Conservation (phyloP, 1,284 basidiomycete species). For the Leccinum pachyderme region DNA sequence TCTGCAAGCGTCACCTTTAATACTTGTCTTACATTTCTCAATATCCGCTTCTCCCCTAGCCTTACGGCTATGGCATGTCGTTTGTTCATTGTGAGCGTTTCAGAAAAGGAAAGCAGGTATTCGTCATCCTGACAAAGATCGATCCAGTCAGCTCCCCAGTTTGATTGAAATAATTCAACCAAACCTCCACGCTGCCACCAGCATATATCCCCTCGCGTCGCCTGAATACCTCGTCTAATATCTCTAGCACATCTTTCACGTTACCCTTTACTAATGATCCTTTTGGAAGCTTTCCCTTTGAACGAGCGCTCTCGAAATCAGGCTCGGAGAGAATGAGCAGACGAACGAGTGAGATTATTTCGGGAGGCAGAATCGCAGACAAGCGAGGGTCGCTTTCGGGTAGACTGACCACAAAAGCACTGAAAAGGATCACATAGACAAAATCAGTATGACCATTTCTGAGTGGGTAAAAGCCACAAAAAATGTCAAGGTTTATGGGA, state of each 20-base stretch:
- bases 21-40: constrained; percentile 43
- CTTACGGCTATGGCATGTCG: constrained; percentile 72
- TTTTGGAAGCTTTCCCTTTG: constrained; percentile 80
- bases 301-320: constrained; percentile 65
- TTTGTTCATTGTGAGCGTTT: constrained; percentile 44
- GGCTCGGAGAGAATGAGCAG: constrained; percentile 59
- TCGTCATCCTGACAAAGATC: constrained; percentile 49
- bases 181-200: constrained; percentile 25
- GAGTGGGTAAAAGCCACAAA: not conserved
- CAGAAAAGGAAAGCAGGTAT: constrained; percentile 35
- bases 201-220: constrained; percentile 53
- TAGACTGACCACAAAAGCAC: constrained; percentile 19
- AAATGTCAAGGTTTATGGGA: not conserved
- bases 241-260: constrained; percentile 39
- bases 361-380: constrained; percentile 49
- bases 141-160: not conserved
- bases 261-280: constrained; percentile 40
- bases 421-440: not conserved
- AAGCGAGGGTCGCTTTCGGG: constrained; percentile 27
- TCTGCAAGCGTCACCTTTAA: constrained; percentile 15
- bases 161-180: not conserved
- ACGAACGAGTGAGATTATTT: constrained; percentile 70
- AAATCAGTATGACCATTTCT: constrained; percentile 7
- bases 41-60: constrained; percentile 76
- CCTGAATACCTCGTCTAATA: constrained; percentile 50